Conservation (phyloP, 345 rosid species). For the Anastatica hierochuntica region DNA sequence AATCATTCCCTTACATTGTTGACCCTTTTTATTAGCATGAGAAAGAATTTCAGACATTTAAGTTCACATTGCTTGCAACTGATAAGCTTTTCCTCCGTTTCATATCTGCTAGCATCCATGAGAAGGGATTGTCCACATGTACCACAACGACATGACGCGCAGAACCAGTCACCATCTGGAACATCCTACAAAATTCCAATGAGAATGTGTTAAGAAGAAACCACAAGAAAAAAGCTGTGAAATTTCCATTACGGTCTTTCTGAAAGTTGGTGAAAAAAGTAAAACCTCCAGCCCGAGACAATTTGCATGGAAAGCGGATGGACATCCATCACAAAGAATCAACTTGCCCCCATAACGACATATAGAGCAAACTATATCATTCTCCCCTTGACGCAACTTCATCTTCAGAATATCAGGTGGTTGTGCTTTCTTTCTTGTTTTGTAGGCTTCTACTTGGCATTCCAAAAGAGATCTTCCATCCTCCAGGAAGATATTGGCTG, state of each 20-base stretch:
- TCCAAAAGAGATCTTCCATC: constrained; percentile 79
- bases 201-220: constrained; percentile 9
- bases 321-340: constrained; percentile 70
- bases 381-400: constrained; percentile 30
- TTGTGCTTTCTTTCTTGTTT: constrained; percentile 18
- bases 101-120: constrained; percentile 19
- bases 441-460: constrained; percentile 37
- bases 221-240: neutral
- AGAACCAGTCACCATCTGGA: constrained; percentile 87
- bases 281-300: constrained; percentile 64
- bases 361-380: constrained; percentile 54
- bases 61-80: constrained; percentile 57
- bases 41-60: constrained; percentile 42
- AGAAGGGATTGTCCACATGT: constrained; percentile 36
- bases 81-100: constrained; percentile 22
- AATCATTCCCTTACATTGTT: constrained; percentile 7
- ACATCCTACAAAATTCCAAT: constrained; percentile 34
- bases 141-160: constrained; percentile 71
- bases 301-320: constrained; percentile 65
- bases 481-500: constrained; percentile 48
- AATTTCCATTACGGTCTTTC: neutral
- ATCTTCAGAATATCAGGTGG: constrained; percentile 20
- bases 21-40: neutral
- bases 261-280: neutral
- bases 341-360: constrained; percentile 82